These are phyloP conservation scores for Echria macrotheca DNA, from an alignment of 495 filamentous ascomycete genomes.

Conservation along the genomic window DNA sequence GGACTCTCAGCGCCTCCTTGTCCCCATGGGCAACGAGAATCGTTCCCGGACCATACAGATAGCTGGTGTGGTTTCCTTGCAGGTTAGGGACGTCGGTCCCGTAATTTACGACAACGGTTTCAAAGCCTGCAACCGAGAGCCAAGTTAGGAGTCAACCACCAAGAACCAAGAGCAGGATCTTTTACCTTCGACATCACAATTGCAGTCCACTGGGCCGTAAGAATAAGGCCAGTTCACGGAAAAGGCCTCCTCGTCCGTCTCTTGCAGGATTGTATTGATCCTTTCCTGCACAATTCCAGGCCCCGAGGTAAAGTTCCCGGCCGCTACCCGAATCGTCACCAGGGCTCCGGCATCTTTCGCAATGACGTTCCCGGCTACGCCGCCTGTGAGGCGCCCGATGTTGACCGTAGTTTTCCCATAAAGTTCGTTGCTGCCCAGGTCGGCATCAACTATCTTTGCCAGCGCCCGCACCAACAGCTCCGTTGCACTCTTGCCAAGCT, in stretches of 20 bases:
- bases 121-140: conserved; percentile 63
- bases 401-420: conserved; percentile 87
- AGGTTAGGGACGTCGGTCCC: conserved; percentile 87
- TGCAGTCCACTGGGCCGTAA: conserved; percentile 71
- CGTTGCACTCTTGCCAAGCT: conserved; percentile 75
- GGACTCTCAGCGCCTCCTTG: conserved; percentile 69
- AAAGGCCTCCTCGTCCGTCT: conserved; percentile 52
- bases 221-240: conserved; percentile 51
- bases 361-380: conserved; percentile 86
- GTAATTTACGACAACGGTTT: conserved; percentile 77
- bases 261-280: conserved; percentile 54
- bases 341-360: conserved; percentile 62
- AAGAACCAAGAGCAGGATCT: background rate
- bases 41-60: conserved; percentile 82
- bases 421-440: conserved; percentile 65
- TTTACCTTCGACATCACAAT: conserved; percentile 69
- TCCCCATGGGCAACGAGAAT: conserved; percentile 87
- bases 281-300: conserved; percentile 45
- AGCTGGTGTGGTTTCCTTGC: conserved; percentile 65
- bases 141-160: background rate
- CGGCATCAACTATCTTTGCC: conserved; percentile 53
- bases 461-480: conserved; percentile 67
- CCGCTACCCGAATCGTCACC: conserved; percentile 69
- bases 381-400: conserved; percentile 69
- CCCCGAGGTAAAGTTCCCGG: conserved; percentile 55